Percentiles rank a stretch among this genome's conserved stretches.
phyloP scores from a whole-genome alignment of 768 basidiomycete species.

The Russula compacta region DNA sequence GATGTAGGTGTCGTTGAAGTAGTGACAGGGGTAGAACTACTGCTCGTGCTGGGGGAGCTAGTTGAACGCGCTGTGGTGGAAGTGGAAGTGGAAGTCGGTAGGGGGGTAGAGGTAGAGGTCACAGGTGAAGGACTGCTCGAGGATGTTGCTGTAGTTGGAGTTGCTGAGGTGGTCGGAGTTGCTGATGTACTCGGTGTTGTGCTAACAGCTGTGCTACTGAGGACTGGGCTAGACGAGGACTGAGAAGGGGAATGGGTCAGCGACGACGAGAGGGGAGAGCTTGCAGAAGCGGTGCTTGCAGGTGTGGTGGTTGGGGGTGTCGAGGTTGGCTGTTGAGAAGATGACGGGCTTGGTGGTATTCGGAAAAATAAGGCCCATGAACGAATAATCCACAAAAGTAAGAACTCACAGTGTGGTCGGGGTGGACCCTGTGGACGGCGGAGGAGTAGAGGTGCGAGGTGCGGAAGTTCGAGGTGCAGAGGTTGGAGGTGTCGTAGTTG shows the following conservation, averaged over 20 bases:
- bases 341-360: constrained; percentile 9
- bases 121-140: neutral
- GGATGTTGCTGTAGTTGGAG: neutral
- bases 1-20: neutral
- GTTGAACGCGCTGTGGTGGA: neutral
- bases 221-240: neutral
- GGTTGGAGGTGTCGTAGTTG: neutral
- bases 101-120: neutral
- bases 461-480: constrained; percentile 18
- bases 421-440: constrained; percentile 21
- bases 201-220: neutral
- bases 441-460: constrained; percentile 19
- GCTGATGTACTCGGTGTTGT: neutral
- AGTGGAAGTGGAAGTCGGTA: neutral
- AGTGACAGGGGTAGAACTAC: neutral
- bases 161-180: neutral
- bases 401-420: constrained; percentile 3
- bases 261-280: constrained; percentile 7
- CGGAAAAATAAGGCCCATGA: neutral
- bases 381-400: too few relatives aligned
- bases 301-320: constrained; percentile 5
- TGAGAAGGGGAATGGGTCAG: constrained; percentile 1
- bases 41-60: neutral
- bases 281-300: constrained; percentile 9
- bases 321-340: constrained; percentile 16